phyloP scores from a whole-genome alignment of 1,139 yeast species.

The Taphrina populina region DNA sequence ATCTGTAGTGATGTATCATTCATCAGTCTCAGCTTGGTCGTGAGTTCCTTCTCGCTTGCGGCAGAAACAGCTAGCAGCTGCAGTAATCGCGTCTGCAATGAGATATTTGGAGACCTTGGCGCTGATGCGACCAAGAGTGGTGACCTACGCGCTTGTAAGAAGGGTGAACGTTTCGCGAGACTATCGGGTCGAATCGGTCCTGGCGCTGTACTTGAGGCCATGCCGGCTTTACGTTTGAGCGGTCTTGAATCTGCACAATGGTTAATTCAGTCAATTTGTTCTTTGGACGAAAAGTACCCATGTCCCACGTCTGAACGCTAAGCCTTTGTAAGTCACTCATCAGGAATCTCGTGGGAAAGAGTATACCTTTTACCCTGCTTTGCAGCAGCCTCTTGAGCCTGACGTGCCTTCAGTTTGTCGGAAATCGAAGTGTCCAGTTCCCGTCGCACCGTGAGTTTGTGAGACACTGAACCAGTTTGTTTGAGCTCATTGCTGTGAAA shows the following conservation, averaged over 20 bases:
- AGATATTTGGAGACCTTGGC: constrained; percentile 5
- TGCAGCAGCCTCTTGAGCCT: constrained; percentile 32
- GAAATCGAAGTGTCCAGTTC: constrained; percentile 24
- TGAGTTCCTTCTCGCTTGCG: constrained; percentile 6
- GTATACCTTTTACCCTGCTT: constrained; percentile 31
- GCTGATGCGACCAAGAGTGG: constrained; percentile 24
- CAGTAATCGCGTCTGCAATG: constrained; percentile 14
- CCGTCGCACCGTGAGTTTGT: constrained; percentile 28
- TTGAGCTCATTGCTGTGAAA: constrained; percentile 3
- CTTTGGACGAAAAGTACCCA: neutral
- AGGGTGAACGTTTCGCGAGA: constrained; percentile 16
- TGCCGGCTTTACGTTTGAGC: too few species aligned
- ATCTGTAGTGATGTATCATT: constrained; percentile 2
- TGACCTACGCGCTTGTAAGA: constrained; percentile 29
- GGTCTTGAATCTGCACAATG: neutral
- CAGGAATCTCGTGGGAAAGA: neutral
- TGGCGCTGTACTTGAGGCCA: too few species aligned
- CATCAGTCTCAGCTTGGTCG: constrained; percentile 13
- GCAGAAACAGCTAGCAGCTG: constrained; percentile 30
- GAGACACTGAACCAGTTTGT: constrained; percentile 25
- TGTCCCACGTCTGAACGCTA: constrained; percentile 18
- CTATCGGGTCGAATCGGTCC: neutral
- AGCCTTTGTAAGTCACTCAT: neutral
- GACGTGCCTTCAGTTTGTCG: constrained; percentile 29
- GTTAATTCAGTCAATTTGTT: neutral